Evolutionary conservation across 2,329 filamentous ascomycete species (phyloP), one percentile per base, ranked within the genome.

Genomic region (Talaromyces sp.): DNA sequence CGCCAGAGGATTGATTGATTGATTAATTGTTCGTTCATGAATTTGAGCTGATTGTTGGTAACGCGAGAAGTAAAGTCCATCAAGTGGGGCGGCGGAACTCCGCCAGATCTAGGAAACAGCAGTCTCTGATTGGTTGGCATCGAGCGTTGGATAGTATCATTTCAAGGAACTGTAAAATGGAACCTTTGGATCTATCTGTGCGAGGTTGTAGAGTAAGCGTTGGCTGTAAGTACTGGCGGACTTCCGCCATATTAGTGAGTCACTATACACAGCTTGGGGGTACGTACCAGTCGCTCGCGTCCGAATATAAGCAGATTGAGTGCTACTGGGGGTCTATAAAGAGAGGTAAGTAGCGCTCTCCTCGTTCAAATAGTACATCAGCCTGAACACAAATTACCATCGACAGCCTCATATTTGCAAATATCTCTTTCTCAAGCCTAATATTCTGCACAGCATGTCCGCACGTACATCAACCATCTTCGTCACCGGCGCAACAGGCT

Each of bases 401-500:
- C 31, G 33, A 3, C 31, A 13, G 9, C 3, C 6, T 31, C 7
- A 31, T 39, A 16, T 22, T 22, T 50, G 4, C 27, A 3, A 24
- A 22, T 45, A 8, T 39, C 31, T 35, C 9, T 16, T 39, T 22
- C 47, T 35, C 27, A 6, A 31, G 27, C 5, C 27, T 31, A 7
- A 31, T 63, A 60, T 43, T 13, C 41, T 10, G 58, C 31, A 50
- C 33, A 57, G 33, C 37, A 60, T 60, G 58, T 37, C 31, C 31
- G 41, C 61, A 33, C 62, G 63, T 11, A 64, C 59, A 24, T 60
- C 64, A 11, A 65, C 63, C 33, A 69, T 72, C 52, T 75, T 74
- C 62, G 69, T 75, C 56, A 74, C 70, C 58, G 69, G 69, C 58
- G 68, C 75, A 35, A 74, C 70, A 67, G 79, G 76, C 48, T 74